phyloP scores from a whole-genome alignment of 1,284 basidiomycete genomes.

The Heimioporus retisporus region DNA sequence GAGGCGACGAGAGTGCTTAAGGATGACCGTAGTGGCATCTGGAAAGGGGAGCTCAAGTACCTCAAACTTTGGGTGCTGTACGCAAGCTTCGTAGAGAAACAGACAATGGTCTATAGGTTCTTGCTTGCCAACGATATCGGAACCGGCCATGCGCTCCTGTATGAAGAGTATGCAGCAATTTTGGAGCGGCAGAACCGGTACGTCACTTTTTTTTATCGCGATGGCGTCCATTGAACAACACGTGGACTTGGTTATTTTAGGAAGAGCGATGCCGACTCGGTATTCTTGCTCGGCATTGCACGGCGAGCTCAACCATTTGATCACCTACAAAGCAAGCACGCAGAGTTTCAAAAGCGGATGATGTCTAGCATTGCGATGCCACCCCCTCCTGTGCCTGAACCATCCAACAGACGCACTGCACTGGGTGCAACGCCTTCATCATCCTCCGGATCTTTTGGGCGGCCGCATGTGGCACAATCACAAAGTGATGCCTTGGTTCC shows the following conservation, averaged over 20 bases:
- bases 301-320: conserved; percentile 82
- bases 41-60: conserved; percentile 83
- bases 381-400: conserved; percentile 40
- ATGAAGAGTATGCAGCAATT: conserved; percentile 92
- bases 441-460: conserved; percentile 34
- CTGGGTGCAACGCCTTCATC: conserved; percentile 46
- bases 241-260: conserved; percentile 50
- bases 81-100: conserved; percentile 82
- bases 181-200: conserved; percentile 82
- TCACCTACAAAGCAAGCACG: conserved; percentile 78
- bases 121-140: conserved; percentile 93
- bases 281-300: conserved; percentile 89
- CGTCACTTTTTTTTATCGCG: conserved; percentile 14
- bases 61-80: conserved; percentile 96
- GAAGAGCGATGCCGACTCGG: conserved; percentile 88
- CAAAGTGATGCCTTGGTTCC: conserved; percentile 34
- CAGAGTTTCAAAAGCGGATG: conserved; percentile 88
- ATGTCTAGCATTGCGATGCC: conserved; percentile 59
- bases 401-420: conserved; percentile 46
- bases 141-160: conserved; percentile 82
- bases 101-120: conserved; percentile 85
- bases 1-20: conserved; percentile 83
- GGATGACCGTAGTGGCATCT: conserved; percentile 71
- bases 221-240: conserved; percentile 13
- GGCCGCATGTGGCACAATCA: conserved; percentile 32